These are phyloP conservation scores for Quercus cerris DNA, from an alignment of 306 rosid species.

Conservation along the genomic window DNA sequence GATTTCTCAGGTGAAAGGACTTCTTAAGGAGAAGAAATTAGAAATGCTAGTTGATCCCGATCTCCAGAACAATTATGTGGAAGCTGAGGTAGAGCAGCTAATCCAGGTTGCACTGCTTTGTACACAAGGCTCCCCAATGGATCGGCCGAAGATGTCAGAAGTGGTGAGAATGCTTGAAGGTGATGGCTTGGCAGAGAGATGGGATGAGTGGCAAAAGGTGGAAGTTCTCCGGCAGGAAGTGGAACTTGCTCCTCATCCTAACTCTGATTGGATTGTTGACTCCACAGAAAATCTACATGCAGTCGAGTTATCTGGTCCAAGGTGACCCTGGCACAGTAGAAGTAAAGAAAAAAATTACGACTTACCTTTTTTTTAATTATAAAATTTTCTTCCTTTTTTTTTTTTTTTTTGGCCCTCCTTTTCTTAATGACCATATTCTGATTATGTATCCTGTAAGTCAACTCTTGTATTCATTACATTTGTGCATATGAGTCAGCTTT, in stretches of 20 bases:
- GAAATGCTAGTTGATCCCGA: slow-evolving; percentile 97
- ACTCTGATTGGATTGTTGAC: slow-evolving; percentile 91
- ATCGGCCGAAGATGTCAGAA: slow-evolving; percentile 96
- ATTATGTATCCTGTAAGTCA: slow-evolving; percentile 53
- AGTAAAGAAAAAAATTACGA: slow-evolving; percentile 31
- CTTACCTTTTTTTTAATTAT: slow-evolving; percentile 50
- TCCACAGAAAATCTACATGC: slow-evolving; percentile 96
- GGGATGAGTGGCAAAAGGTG: slow-evolving; percentile 99
- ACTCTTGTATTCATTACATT: slow-evolving; percentile 68
- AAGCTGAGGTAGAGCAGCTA: slow-evolving; percentile 92
- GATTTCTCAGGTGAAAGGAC: slow-evolving; percentile 80
- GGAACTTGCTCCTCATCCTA: slow-evolving; percentile 86
- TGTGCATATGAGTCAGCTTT: slow-evolving; percentile 83
- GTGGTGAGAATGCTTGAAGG: slow-evolving; percentile 99
- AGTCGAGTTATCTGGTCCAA: slow-evolving; percentile 97
- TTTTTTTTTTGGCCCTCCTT: neutral
- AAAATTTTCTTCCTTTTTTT: slow-evolving; percentile 14
- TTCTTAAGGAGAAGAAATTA: slow-evolving; percentile 82
- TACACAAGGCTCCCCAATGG: slow-evolving; percentile 97
- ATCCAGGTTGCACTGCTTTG: slow-evolving; percentile 95
- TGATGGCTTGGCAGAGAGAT: slow-evolving; percentile 94
- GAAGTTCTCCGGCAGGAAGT: slow-evolving; percentile 92
- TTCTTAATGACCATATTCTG: slow-evolving; percentile 40
- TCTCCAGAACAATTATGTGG: slow-evolving; percentile 78
- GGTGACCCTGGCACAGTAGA: slow-evolving; percentile 61